Conservation (phyloP, 1,139 yeast genomes). For the Lodderomyces elongisporus region DNA sequence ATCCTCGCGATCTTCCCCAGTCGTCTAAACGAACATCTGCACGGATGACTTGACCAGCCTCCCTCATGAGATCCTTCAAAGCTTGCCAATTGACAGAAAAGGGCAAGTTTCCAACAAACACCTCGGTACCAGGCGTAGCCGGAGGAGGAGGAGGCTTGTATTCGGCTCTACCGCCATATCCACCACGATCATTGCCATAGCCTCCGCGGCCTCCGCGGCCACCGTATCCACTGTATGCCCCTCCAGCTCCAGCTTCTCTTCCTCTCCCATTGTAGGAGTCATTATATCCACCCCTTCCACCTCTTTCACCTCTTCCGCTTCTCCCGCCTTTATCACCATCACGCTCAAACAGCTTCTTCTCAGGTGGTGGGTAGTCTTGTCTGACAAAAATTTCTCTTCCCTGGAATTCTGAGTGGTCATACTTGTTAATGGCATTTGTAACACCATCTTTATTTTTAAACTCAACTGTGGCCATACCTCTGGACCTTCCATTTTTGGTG, state of each 20-base stretch:
- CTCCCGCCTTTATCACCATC: constrained; percentile 13
- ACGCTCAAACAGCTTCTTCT: constrained; percentile 27
- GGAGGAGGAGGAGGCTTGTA: constrained; percentile 15
- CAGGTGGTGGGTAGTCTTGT: constrained; percentile 82
- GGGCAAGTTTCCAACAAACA: constrained; percentile 81
- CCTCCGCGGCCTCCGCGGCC: constrained; percentile 5
- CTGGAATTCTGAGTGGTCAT: constrained; percentile 60
- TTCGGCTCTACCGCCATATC: constrained; percentile 8
- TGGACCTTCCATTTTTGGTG: constrained; percentile 74
- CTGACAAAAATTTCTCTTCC: constrained; percentile 89
- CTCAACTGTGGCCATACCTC: constrained; percentile 95
- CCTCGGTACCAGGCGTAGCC: constrained; percentile 52
- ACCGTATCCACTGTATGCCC: constrained; percentile 10
- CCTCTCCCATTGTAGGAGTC: constrained; percentile 8
- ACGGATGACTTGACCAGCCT: constrained; percentile 68
- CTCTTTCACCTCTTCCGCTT: constrained; percentile 11
- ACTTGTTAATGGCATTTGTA: constrained; percentile 64
- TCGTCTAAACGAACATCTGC: constrained; percentile 73
- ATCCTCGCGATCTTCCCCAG: constrained; percentile 79
- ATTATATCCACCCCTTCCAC: constrained; percentile 12
- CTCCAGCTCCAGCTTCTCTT: constrained; percentile 2
- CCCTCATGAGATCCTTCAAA: constrained; percentile 76
- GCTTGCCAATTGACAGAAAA: constrained; percentile 80
- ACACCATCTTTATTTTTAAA: constrained; percentile 67
- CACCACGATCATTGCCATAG: constrained; percentile 12